These are phyloP conservation scores for Rhodotorula sp. DNA, from an alignment of 1,284 basidiomycete species.

Conservation along the genomic window DNA sequence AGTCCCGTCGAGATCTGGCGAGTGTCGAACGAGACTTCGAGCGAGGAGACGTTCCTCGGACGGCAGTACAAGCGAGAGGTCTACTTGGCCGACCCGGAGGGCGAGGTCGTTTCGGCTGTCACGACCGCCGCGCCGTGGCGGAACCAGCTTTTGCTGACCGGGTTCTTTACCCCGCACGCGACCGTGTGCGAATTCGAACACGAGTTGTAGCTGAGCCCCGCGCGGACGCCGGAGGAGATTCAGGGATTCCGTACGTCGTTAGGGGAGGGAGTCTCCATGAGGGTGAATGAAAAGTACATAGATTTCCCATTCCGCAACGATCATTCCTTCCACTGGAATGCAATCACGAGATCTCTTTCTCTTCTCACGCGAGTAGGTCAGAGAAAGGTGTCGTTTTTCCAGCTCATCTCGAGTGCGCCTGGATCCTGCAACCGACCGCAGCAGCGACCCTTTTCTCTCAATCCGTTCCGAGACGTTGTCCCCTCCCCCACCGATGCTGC, in stretches of 20 bases:
- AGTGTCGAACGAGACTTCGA: slow-evolving; percentile 21
- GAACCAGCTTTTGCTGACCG: slow-evolving; percentile 40
- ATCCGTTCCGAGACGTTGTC: slow-evolving; percentile 22
- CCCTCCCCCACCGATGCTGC: slow-evolving; percentile 29
- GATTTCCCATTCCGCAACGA: background rate
- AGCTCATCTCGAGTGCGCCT: too few species aligned
- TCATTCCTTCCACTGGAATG: too few species aligned
- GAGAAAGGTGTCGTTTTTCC: too few species aligned
- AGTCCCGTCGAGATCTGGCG: slow-evolving; percentile 23
- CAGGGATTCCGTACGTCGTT: too few species aligned
- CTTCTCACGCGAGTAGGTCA: too few species aligned
- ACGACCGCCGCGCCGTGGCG: slow-evolving; percentile 34
- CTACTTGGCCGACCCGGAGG: slow-evolving; percentile 31
- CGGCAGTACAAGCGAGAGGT: slow-evolving; percentile 22
- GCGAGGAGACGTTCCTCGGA: slow-evolving; percentile 4
- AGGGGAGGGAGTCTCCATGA: too few species aligned
- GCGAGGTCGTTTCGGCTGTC: slow-evolving; percentile 22
- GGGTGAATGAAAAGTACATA: background rate
- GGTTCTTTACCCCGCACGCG: slow-evolving; percentile 16
- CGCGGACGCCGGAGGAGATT: too few species aligned
- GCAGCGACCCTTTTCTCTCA: background rate
- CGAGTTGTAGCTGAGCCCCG: background rate
- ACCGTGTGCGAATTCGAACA: slow-evolving; percentile 6
- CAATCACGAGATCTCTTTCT: too few species aligned
- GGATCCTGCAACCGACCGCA: background rate